Conservation (phyloP, 345 rosid species). For the Physaria fendleri region DNA sequence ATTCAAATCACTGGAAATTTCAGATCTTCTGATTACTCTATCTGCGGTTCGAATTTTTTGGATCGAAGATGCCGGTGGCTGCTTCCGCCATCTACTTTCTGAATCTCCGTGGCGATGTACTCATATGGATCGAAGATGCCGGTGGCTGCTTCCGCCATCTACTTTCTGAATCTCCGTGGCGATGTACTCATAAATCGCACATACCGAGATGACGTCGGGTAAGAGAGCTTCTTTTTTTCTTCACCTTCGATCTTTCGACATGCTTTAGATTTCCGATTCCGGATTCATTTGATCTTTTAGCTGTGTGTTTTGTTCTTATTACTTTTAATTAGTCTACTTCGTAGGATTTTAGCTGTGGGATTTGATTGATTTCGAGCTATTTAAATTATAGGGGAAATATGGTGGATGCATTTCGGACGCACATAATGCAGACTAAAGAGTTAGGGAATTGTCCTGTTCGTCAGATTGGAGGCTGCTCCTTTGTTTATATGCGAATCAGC, state of each 20-base stretch:
- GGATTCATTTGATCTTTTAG: background rate
- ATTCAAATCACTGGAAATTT: background rate
- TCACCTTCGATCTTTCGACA: background rate
- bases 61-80: conserved; percentile 95
- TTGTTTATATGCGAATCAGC: conserved; percentile 94
- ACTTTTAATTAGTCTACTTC: background rate
- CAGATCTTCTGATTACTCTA: background rate
- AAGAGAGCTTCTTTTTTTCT: conserved; percentile 1
- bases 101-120: conserved; percentile 98
- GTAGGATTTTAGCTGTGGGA: background rate
- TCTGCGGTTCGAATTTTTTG: conserved; percentile 15
- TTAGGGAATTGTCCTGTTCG: conserved; percentile 95
- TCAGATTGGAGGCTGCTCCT: conserved; percentile 98
- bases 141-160: conserved; percentile 98
- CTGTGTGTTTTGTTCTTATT: background rate
- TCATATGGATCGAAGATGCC: conserved; percentile 87
- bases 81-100: conserved; percentile 98
- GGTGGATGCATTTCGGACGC: conserved; percentile 99
- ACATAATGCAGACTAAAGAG: conserved; percentile 98
- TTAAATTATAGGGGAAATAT: conserved; percentile 63
- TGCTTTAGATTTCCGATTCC: background rate
- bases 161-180: conserved; percentile 96
- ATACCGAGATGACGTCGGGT: conserved; percentile 99
- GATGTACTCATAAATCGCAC: conserved; percentile 98
- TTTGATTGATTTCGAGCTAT: background rate